phyloP scores from a whole-genome alignment of 164 flowering plant species.

The Aristolochia contorta region DNA sequence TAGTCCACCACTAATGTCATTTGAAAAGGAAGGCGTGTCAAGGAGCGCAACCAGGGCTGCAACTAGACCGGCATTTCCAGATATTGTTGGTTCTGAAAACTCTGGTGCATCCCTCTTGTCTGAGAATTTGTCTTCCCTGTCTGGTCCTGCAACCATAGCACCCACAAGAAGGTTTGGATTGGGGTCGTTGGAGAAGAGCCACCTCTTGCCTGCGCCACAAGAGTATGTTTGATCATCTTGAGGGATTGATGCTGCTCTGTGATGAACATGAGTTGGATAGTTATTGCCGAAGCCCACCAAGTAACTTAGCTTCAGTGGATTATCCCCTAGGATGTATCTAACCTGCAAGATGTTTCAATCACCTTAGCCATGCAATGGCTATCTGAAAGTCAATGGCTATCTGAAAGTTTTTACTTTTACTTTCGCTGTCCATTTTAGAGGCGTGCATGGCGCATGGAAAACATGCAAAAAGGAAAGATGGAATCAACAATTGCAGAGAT shows the following conservation, averaged over 20 bases:
- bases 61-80: constrained; percentile 64
- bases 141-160: constrained; percentile 70
- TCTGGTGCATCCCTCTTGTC: constrained; percentile 32
- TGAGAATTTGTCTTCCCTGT: constrained; percentile 30
- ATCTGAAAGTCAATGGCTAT: neutral
- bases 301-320: constrained; percentile 68
- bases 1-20: constrained; percentile 20
- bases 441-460: neutral
- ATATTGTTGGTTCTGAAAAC: constrained; percentile 53
- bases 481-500: neutral
- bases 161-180: constrained; percentile 48
- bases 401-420: neutral
- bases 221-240: constrained; percentile 26
- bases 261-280: constrained; percentile 50
- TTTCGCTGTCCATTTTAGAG: too few species aligned
- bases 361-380: neutral
- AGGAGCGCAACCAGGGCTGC: constrained; percentile 66
- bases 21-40: constrained; percentile 21
- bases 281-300: constrained; percentile 50
- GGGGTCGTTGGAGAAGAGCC: constrained; percentile 31
- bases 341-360: constrained; percentile 21
- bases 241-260: constrained; percentile 56
- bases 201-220: constrained; percentile 40
- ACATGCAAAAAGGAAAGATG: neutral
- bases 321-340: constrained; percentile 57